Conservation (phyloP, 345 rosid genomes). For the Camelina sativa region DNA sequence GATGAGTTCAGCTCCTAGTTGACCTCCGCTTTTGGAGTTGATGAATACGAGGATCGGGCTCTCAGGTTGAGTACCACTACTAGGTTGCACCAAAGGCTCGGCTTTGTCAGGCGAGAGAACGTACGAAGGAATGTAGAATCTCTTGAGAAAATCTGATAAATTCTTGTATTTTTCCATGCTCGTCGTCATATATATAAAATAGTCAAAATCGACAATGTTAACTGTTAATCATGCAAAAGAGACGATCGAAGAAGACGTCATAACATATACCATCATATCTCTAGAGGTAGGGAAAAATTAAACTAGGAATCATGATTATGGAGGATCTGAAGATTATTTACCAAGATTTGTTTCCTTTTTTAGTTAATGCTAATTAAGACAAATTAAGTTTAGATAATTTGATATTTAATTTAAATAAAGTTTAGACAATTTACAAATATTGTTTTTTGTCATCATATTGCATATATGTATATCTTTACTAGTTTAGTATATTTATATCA, state of each 20-base stretch:
- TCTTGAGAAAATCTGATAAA: conserved; percentile 40
- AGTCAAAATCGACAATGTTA: not conserved
- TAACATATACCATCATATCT: conserved; percentile 25
- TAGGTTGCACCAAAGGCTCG: conserved; percentile 24
- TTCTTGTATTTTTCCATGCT: conserved; percentile 45
- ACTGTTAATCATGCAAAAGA: not conserved
- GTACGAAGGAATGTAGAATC: conserved; percentile 65
- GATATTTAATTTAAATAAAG: too few species aligned
- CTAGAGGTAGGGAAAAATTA: not conserved
- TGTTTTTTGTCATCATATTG: too few species aligned
- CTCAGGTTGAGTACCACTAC: conserved; percentile 49
- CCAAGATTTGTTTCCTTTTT: not conserved
- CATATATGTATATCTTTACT: not conserved
- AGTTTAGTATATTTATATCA: not conserved
- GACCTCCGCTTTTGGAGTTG: conserved; percentile 92
- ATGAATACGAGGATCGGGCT: conserved; percentile 77
- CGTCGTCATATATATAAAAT: not conserved
- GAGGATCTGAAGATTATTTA: conserved; percentile 4
- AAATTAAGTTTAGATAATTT: too few species aligned
- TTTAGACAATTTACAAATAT: too few species aligned
- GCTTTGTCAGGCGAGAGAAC: conserved; percentile 52
- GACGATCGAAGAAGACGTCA: not conserved
- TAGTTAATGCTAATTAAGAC: not conserved
- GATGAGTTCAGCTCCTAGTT: conserved; percentile 81
- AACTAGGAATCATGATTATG: not conserved